Percentiles rank a stretch among this genome's conserved stretches.
Evolutionary conservation across 495 filamentous ascomycete genomes (phyloP).

Genomic region (Hyaloscypha bicolor): DNA sequence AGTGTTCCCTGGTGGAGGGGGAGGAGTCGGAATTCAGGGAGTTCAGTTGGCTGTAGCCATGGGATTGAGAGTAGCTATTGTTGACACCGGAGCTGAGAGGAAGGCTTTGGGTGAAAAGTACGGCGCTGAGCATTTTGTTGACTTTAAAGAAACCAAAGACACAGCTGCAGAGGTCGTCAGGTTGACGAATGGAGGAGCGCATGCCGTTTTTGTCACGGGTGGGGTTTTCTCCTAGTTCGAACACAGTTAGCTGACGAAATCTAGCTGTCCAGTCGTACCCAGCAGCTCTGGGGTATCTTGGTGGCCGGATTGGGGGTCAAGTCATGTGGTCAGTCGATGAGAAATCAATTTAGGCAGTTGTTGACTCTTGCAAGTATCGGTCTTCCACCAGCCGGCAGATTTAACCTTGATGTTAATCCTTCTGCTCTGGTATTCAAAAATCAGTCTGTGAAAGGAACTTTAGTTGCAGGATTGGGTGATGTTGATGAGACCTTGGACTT

Average conservation of each 20-base stretch:
- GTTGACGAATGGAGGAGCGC: slow-evolving; percentile 26
- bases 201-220: slow-evolving; percentile 27
- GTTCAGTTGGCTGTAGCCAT: slow-evolving; percentile 40
- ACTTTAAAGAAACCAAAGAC: slow-evolving; percentile 34
- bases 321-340: slow-evolving; percentile 22
- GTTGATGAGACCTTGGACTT: slow-evolving; percentile 25
- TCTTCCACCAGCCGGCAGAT: slow-evolving; percentile 13
- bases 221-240: not conserved
- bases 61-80: slow-evolving; percentile 41
- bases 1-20: slow-evolving; percentile 44
- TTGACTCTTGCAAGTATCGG: slow-evolving; percentile 6
- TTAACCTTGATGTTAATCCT: slow-evolving; percentile 15
- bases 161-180: slow-evolving; percentile 16
- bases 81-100: slow-evolving; percentile 43
- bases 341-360: not conserved
- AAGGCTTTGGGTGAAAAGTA: slow-evolving; percentile 35
- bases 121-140: slow-evolving; percentile 43
- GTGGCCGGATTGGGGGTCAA: slow-evolving; percentile 18
- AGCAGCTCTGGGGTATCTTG: slow-evolving; percentile 7
- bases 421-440: slow-evolving; percentile 20
- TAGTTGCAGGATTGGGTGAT: slow-evolving; percentile 22
- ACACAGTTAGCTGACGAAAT: not conserved
- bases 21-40: slow-evolving; percentile 26
- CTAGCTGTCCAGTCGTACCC: slow-evolving; percentile 17
- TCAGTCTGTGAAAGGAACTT: slow-evolving; percentile 19